Evolutionary conservation across 129 eudicot genomes (phyloP).

Genomic region (Rutidosis leptorrhynchoides): DNA sequence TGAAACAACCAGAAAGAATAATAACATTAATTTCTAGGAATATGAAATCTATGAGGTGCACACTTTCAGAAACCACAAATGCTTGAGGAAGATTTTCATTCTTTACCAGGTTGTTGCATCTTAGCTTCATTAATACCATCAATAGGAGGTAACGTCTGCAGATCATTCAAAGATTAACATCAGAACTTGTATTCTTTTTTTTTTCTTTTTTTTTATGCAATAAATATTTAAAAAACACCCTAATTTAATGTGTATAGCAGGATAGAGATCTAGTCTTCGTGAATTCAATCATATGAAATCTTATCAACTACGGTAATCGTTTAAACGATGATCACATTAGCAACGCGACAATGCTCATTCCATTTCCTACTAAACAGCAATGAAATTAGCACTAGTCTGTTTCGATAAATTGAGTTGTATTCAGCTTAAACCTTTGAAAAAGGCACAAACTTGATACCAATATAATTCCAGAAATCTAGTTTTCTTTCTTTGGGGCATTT

Average conservation of each 20-base stretch:
- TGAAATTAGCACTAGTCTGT: neutral
- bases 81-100: conserved; percentile 19
- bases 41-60: conserved; percentile 11
- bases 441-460: conserved; percentile 10
- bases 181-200: neutral
- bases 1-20: neutral
- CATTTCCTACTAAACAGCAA: neutral
- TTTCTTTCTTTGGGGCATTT: conserved; percentile 22
- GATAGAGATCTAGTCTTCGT: neutral
- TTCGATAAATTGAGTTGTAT: neutral
- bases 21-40: neutral
- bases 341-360: neutral
- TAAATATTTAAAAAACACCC: neutral
- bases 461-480: neutral
- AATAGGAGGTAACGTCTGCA: conserved; percentile 40
- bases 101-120: conserved; percentile 29
- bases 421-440: neutral
- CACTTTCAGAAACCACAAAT: conserved; percentile 16
- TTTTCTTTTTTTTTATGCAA: neutral
- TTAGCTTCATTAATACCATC: conserved; percentile 27
- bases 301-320: neutral
- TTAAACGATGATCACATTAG: neutral
- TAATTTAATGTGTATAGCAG: neutral
- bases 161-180: conserved; percentile 6
- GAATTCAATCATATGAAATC: conserved; percentile 4